Evolutionary conservation across 352 stramenopile species (phyloP), one percentile per base, ranked within the genome.

Genomic region (Globisporangium spiculum): DNA sequence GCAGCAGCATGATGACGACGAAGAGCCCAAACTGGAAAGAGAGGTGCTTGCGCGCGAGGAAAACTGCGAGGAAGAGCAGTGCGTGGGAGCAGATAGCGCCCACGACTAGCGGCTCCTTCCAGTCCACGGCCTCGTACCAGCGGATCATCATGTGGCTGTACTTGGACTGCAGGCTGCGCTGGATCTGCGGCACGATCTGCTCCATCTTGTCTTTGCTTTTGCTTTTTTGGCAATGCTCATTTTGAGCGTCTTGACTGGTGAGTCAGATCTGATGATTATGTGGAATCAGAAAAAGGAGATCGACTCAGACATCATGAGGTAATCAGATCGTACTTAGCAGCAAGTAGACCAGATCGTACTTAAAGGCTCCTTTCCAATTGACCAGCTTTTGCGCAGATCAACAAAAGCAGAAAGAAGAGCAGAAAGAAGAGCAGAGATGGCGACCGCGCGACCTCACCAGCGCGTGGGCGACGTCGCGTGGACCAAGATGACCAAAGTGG

Each of bases 401-500:
- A 20, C 9, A 14, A 22, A 46, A 16, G 24, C 22, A 59, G 18
- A 18, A 41, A 32, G 53, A 59, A 32, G 27, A 30, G 27, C 27
- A 30, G 27, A 30, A 30, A 30, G 27, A 32, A 32, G 27, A 41
- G 26, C 32, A 14, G 38, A 63, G 18, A 92, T 90, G 84, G 81
- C 84, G 71, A 86, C 71, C 16, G 78, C 81, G 26, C 72, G 76
- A n/a, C 80, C 79, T 53, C 73, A 87, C 62, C 79, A 89, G 76
- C 88, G 86, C 55, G 48, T 86, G 24, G 90, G 90, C 68, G 90
- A 97, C 58, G 73, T 80, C 53, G 79, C 97, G 22, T 99, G 96
- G 96, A 76, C 83, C 54, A 98, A 98, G 74, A 97, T 97, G 79
- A 81, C 92, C 56, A 98, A 98, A 89, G 91, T 97, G 71, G 87